Base-by-base conservation (phyloP, 164 flowering plant species). In the Buxus sempervirens region DNA sequence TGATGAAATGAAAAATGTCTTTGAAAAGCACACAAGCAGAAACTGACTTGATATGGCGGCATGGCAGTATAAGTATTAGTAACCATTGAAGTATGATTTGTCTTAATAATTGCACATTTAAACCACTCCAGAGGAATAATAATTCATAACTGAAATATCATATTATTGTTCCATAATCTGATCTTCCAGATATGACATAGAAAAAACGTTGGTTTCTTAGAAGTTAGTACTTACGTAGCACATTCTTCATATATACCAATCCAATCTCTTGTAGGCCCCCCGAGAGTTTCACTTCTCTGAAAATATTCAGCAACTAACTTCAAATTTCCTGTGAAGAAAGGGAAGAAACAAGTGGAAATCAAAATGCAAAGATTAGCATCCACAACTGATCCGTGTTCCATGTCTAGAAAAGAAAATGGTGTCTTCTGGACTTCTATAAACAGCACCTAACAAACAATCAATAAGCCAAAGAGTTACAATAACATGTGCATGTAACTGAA, bases 211-310 rank as follows among this genome's bases (percentile, higher is more conserved):
- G n/a, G 54, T 57, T 36, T 41, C 57, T 69, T 45, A 28, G 10
- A 54, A 73, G 91, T 85, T 87, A 28, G 10, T 57, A 73, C 93
- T 85, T 87, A 92, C 98, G 75, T 90, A n/a, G 96, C 71, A 79
- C 98, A 95, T 81, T 95, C 98, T 65, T 91, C 90, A 74, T 95
- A 92, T 67, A 95, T 86, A 49, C 96, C 98, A 23, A 90, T 74
- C 97, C 97, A 95, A 67, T 95, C 98, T 79, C 85, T 82, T 32
- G 88, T 71, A 58, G 96, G 91, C 66, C 98, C 98, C 67, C 97
- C 97, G 27, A 90, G 64, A 27, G 90, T 82, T 77, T 90, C 98
- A 82, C 90, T 91, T 74, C 72, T 88, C 75, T 95, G 96, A 74
- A 95, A 88, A 76, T 89, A 90, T 73, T 91, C 98, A 12, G 96